Evolutionary conservation across 2,329 filamentous ascomycete species (phyloP).

Genomic region (Didymella pinodella): DNA sequence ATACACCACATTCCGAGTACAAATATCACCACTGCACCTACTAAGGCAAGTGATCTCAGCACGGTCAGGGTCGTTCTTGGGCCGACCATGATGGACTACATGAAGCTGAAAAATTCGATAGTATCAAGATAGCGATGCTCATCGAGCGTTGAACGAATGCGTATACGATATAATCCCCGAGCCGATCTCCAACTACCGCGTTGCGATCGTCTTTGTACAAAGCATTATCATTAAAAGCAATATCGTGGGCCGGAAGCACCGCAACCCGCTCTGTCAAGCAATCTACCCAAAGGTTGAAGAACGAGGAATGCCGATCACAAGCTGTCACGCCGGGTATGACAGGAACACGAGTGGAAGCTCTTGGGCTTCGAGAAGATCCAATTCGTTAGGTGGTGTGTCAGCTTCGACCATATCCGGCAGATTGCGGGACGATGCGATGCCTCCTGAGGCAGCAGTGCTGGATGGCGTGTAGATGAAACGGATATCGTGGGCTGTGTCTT

Average conservation of each 20-base stretch:
- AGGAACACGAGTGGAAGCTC: conserved; percentile 2
- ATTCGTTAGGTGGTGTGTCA: conserved; percentile 8
- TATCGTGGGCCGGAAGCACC: conserved; percentile 5
- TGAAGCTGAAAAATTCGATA: neutral
- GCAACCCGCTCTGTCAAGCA: conserved; percentile 2
- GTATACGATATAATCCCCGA: neutral
- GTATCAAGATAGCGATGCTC: neutral
- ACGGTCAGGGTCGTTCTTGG: conserved; percentile 17
- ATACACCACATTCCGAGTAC: conserved; percentile 33
- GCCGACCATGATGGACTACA: neutral
- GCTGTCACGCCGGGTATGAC: conserved; percentile 20
- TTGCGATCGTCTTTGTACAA: conserved; percentile 17
- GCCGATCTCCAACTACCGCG: neutral
- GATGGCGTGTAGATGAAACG: conserved; percentile 13
- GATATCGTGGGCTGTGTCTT: neutral
- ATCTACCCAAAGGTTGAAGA: neutral
- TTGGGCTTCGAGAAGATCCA: neutral
- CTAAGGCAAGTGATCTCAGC: conserved; percentile 28
- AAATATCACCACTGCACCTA: conserved; percentile 26
- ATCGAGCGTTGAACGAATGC: neutral
- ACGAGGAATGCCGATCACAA: neutral
- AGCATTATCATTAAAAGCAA: conserved; percentile 16
- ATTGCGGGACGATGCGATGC: conserved; percentile 8
- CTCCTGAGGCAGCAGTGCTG: conserved; percentile 18
- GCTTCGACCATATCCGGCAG: neutral